Evolutionary conservation across 225 moss, liverwort and hornwort species (phyloP).

Genomic region (Marchantia polymorpha): DNA sequence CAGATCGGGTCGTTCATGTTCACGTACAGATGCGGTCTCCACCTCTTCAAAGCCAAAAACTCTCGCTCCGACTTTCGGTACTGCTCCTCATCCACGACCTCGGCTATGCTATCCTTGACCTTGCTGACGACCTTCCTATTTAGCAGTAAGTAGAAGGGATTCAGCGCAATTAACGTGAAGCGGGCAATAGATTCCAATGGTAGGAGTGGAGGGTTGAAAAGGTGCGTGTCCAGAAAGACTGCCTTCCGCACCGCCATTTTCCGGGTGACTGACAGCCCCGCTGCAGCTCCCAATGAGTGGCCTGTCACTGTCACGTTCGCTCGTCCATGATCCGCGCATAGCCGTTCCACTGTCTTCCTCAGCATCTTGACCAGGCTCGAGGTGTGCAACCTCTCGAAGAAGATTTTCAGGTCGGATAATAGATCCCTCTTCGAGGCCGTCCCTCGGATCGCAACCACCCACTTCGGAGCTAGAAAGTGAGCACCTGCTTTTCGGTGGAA

Average conservation of each 20-base stretch:
- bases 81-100: too few relatives aligned
- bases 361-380: not conserved
- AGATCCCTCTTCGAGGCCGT: not conserved
- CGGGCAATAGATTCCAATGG: too few relatives aligned
- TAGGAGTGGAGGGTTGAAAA: conserved; percentile 4
- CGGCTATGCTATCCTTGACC: too few relatives aligned
- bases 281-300: not conserved
- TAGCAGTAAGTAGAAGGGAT: too few relatives aligned
- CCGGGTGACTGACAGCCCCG: not conserved
- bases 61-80: too few relatives aligned
- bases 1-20: too few relatives aligned
- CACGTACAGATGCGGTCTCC: too few relatives aligned
- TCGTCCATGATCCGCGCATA: not conserved
- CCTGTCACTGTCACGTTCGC: not conserved
- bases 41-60: too few relatives aligned
- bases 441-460: not conserved
- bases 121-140: too few relatives aligned
- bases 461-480: not conserved
- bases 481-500: too few relatives aligned
- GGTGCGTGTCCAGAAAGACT: not conserved
- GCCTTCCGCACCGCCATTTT: not conserved
- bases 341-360: not conserved
- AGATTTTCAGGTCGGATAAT: not conserved
- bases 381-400: not conserved
- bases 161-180: too few relatives aligned